Evolutionary conservation across 2,329 filamentous ascomycete species (phyloP).

Genomic region (Pseudogymnoascus sp.): DNA sequence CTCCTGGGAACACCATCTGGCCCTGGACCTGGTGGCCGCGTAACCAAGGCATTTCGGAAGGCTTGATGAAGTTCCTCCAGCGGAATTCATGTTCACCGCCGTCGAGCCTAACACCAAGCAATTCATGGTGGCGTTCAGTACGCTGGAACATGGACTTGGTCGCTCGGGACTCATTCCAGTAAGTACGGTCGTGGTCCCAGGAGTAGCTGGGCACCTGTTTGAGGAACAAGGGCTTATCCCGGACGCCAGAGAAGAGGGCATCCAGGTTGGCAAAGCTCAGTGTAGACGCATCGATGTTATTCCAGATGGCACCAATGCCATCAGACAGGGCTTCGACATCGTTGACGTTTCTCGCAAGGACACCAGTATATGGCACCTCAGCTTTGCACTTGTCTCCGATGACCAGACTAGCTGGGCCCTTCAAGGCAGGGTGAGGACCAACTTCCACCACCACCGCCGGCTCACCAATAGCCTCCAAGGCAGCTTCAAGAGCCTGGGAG

Average conservation of each 20-base stretch:
- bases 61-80: neutral
- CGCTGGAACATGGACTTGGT: neutral
- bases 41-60: constrained; percentile 9
- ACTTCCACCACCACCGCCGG: constrained; percentile 14
- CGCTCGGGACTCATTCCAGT: constrained; percentile 16
- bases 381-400: constrained; percentile 13
- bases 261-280: neutral
- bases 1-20: constrained; percentile 36
- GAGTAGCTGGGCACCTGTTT: constrained; percentile 16
- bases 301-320: constrained; percentile 11
- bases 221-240: neutral
- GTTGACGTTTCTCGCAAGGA: constrained; percentile 13
- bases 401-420: constrained; percentile 27
- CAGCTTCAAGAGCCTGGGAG: constrained; percentile 28
- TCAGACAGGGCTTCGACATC: constrained; percentile 15
- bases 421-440: constrained; percentile 32
- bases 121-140: constrained; percentile 8
- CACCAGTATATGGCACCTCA: constrained; percentile 14
- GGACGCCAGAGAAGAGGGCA: neutral
- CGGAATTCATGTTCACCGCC: neutral
- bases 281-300: neutral
- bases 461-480: constrained; percentile 11
- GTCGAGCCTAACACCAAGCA: constrained; percentile 14
- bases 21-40: constrained; percentile 7
- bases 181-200: constrained; percentile 14